Percentiles rank a stretch among this genome's conserved stretches.
Evolutionary conservation across 345 rosid species (phyloP).

Genomic region (Gossypioides kirkii): DNA sequence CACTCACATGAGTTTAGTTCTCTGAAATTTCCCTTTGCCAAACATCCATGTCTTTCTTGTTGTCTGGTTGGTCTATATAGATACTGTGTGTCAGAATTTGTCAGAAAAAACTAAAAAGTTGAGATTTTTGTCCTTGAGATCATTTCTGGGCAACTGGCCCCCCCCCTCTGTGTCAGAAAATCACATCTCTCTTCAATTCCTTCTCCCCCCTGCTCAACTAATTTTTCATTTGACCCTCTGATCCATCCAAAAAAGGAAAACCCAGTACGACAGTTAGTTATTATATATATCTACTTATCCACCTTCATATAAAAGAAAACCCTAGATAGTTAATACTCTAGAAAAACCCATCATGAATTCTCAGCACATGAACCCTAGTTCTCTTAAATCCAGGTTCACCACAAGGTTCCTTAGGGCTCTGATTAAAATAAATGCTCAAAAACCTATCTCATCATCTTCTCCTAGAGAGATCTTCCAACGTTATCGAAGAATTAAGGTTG

Average conservation of each 20-base stretch:
- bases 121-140: constrained; percentile 23
- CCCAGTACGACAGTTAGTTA: constrained; percentile 1
- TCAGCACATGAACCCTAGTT: constrained; percentile 19
- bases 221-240: constrained; percentile 13
- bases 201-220: not conserved
- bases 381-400: constrained; percentile 36
- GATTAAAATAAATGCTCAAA: constrained; percentile 21
- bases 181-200: constrained; percentile 8
- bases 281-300: not conserved
- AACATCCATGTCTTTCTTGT: constrained; percentile 14
- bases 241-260: constrained; percentile 14
- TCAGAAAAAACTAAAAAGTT: constrained; percentile 15
- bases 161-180: constrained; percentile 39
- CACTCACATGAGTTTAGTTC: not conserved
- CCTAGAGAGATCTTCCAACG: constrained; percentile 19
- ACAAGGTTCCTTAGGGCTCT: constrained; percentile 40
- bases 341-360: constrained; percentile 23
- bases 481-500: constrained; percentile 33
- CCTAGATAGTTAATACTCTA: constrained; percentile 16
- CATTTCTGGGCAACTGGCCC: constrained; percentile 18
- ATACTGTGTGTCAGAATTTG: constrained; percentile 26
- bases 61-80: constrained; percentile 15
- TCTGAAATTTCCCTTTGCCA: not conserved
- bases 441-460: not conserved
- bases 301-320: not conserved